These are phyloP conservation scores for Trichoderma asperellum DNA, from an alignment of 2,329 filamentous ascomycete genomes.

Conservation along the genomic window DNA sequence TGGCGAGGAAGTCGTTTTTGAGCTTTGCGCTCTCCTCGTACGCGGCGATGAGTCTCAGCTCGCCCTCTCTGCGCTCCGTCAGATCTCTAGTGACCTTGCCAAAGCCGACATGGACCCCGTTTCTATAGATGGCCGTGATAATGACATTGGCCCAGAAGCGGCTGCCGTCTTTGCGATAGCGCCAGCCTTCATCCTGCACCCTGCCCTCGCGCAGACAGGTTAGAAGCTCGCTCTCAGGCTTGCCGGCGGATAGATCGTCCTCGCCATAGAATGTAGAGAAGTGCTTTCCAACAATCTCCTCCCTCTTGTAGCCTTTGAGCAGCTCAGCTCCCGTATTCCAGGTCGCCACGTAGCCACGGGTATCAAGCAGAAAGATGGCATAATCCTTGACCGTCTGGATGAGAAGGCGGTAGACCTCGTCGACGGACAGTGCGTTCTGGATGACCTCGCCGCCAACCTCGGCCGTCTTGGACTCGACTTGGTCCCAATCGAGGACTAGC, in stretches of 20 bases:
- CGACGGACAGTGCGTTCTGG: slow-evolving; percentile 45
- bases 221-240: slow-evolving; percentile 56
- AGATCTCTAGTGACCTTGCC: slow-evolving; percentile 63
- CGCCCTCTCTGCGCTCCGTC: slow-evolving; percentile 58
- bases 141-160: slow-evolving; percentile 65
- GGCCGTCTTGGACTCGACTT: slow-evolving; percentile 29
- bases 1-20: slow-evolving; percentile 64
- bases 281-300: slow-evolving; percentile 61
- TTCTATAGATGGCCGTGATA: slow-evolving; percentile 59
- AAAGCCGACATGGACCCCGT: slow-evolving; percentile 58
- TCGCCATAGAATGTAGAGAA: slow-evolving; percentile 61
- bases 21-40: slow-evolving; percentile 66
- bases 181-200: slow-evolving; percentile 64
- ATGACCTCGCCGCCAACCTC: slow-evolving; percentile 32
- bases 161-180: slow-evolving; percentile 60
- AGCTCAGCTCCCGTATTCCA: slow-evolving; percentile 62
- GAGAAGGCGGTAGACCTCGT: slow-evolving; percentile 63
- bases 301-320: slow-evolving; percentile 58
- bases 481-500: slow-evolving; percentile 41
- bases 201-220: slow-evolving; percentile 58
- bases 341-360: slow-evolving; percentile 57
- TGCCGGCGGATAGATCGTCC: slow-evolving; percentile 56
- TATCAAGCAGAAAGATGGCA: slow-evolving; percentile 65
- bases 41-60: slow-evolving; percentile 58
- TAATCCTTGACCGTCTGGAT: slow-evolving; percentile 65